phyloP scores from a whole-genome alignment of 441 rosid species.

The Eruca vesicaria region DNA sequence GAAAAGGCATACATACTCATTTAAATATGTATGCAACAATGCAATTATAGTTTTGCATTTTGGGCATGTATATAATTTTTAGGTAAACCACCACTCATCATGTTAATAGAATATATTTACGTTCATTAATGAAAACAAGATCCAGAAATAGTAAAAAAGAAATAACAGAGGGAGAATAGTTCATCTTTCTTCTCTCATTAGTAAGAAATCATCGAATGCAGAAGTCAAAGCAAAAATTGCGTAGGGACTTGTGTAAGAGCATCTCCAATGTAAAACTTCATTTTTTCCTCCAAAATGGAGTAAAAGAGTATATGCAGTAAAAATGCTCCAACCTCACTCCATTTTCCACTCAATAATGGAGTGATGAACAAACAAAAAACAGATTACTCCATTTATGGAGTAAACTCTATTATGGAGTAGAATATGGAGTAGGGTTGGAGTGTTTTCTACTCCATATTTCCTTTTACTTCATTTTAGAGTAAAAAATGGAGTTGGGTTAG shows the following conservation, averaged over 20 bases:
- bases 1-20: neutral
- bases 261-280: no score
- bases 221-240: neutral
- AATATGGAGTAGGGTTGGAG: no score
- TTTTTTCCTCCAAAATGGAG: no score
- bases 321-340: no score
- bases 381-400: no score
- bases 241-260: slow-evolving; percentile 12
- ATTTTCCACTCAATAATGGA: no score
- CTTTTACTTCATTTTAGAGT: no score
- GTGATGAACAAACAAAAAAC: no score
- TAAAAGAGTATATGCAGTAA: no score
- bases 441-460: no score
- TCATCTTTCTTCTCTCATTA: neutral
- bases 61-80: neutral
- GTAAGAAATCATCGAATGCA: neutral
- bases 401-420: no score
- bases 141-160: neutral
- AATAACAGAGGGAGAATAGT: neutral
- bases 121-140: neutral
- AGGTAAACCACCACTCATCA: neutral
- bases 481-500: no score
- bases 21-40: neutral
- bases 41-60: neutral
- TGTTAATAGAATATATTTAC: neutral